Conservation (phyloP, 805 yeast species). For the Monosporozyma unispora region DNA sequence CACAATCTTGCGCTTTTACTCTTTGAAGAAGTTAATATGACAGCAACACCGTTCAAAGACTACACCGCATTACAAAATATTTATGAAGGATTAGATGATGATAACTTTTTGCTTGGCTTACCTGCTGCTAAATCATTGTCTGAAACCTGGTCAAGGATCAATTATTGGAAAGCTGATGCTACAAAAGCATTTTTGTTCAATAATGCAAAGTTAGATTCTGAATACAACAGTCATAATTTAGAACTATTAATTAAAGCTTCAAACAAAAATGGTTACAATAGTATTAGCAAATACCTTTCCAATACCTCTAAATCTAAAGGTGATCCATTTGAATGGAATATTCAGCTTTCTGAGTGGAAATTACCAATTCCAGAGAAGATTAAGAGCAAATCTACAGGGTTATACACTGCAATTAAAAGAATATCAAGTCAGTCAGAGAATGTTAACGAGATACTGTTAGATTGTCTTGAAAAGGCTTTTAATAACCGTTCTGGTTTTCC, state of each 20-base stretch:
- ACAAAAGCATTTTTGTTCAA: constrained; percentile 43
- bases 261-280: constrained; percentile 44
- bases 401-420: constrained; percentile 45
- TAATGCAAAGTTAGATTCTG: constrained; percentile 49
- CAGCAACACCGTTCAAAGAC: constrained; percentile 5
- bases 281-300: constrained; percentile 40
- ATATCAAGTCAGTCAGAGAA: constrained; percentile 12
- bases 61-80: constrained; percentile 24
- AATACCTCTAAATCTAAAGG: constrained; percentile 1
- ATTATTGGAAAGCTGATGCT: constrained; percentile 25
- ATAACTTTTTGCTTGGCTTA: constrained; percentile 57
- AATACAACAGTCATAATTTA: constrained; percentile 8
- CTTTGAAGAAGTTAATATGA: constrained; percentile 28
- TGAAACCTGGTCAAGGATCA: constrained; percentile 39
- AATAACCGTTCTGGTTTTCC: constrained; percentile 8
- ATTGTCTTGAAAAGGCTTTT: constrained; percentile 2
- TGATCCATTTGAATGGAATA: constrained; percentile 49
- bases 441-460: constrained; percentile 3
- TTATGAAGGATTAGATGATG: constrained; percentile 48
- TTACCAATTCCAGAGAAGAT: constrained; percentile 40
- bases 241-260: constrained; percentile 27
- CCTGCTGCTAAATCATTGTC: constrained; percentile 49
- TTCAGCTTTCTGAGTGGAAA: constrained; percentile 78
- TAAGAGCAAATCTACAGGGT: constrained; percentile 34
- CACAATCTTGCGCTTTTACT: constrained; percentile 29